Percentiles rank a stretch among this genome's conserved stretches.
phyloP scores from a whole-genome alignment of 2,329 filamentous ascomycete genomes.

The Exophiala xenobiotica region DNA sequence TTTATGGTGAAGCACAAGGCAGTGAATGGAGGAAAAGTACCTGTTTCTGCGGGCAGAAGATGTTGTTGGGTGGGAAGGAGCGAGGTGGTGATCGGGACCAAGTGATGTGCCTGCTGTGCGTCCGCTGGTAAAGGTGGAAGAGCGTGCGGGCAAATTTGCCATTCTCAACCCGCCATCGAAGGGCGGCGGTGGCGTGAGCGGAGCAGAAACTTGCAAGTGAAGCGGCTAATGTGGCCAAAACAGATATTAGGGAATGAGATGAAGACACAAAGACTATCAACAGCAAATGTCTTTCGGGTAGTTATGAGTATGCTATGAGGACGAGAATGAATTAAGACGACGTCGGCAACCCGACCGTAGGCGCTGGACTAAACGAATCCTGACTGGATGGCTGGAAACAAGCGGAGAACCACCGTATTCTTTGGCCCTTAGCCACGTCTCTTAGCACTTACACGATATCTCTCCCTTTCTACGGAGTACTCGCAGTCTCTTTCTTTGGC shows the following conservation, averaged over 20 bases:
- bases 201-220: conserved; percentile 4
- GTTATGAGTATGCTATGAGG: neutral
- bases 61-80: conserved; percentile 31
- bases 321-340: conserved; percentile 1
- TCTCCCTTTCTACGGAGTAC: no score
- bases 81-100: conserved; percentile 28
- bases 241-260: neutral
- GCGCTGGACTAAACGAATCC: neutral
- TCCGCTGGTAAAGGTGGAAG: conserved; percentile 26
- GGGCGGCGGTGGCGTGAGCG: conserved; percentile 13
- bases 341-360: conserved; percentile 2
- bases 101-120: conserved; percentile 34
- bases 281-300: neutral
- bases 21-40: conserved; percentile 20
- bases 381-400: neutral
- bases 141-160: conserved; percentile 29
- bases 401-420: neutral
- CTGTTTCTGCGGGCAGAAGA: conserved; percentile 27
- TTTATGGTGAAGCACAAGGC: conserved; percentile 13
- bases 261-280: neutral
- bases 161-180: conserved; percentile 31
- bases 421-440: neutral
- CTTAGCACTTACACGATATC: no score
- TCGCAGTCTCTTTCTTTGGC: no score
- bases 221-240: conserved; percentile 1